Evolutionary conservation across 2,329 filamentous ascomycete genomes (phyloP), one percentile per base, ranked within the genome.

Genomic region (Colletotrichum gloeosporioides): DNA sequence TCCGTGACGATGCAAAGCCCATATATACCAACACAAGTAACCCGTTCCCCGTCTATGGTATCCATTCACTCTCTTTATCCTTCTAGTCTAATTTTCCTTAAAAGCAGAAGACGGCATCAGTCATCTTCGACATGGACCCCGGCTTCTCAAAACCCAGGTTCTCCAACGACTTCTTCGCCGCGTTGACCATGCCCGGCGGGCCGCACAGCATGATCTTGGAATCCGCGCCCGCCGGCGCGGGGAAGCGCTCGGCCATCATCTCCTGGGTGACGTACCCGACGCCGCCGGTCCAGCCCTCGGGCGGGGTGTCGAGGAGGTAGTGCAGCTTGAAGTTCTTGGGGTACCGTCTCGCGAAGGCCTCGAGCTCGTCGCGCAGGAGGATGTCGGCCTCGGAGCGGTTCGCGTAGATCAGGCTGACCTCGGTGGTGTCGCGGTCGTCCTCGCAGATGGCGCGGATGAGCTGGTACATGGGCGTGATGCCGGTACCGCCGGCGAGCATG

Each of bases 381-480:
- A 94, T 93, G 77, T 93, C 92, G 3, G 85, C 86, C 78, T 92
- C 90, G 1, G 86, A 86, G 2, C 88, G 85, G 82, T 92, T 93
- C 34, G 90, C 92, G 76, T 92, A 93, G 34, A 93, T 82, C 6
- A 93, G 83, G 61, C 85, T 89, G 57, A 93, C 82, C 77, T 90
- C 82, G 0, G 92, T 93, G 1, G 84, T 86, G 77, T 93, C 92
- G 8, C 82, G 83, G n/a, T 88, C 85, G 70, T 93, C 89, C 79
- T 93, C 91, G 79, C 90, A 92, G 72, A 74, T 67, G 59, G 91
- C 90, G 6, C 91, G 89, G 79, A 93, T 92, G 8, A 93, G 82
- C 80, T 93, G 91, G 70, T 80, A 85, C 82, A 85, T 83, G 13
- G 83, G 83, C 1, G 59, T 84, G 44, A 84, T 83, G 13, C 83